These are phyloP conservation scores for Alternaria sp. DNA, from an alignment of 2,329 filamentous ascomycete genomes.

Conservation along the genomic window DNA sequence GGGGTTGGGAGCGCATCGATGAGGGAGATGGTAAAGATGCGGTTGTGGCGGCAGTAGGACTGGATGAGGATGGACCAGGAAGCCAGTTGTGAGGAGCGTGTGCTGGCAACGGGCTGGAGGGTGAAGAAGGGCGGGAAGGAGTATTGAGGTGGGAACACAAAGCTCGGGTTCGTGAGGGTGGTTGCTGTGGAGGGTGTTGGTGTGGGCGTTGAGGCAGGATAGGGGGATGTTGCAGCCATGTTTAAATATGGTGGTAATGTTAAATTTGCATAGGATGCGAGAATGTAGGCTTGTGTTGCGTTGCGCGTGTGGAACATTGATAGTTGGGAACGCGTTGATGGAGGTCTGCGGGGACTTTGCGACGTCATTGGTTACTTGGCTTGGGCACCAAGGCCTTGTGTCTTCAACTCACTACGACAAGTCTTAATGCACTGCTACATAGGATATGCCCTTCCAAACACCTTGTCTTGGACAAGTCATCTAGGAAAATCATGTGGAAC, in stretches of 20 bases:
- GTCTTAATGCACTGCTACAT: background rate
- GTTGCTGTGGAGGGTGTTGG: slow-evolving; percentile 18
- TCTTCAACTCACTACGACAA: background rate
- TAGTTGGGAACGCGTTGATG: slow-evolving; percentile 7
- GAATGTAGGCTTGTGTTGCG: background rate
- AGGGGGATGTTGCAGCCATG: slow-evolving; percentile 27
- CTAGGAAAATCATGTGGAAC: background rate
- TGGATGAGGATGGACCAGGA: slow-evolving; percentile 91
- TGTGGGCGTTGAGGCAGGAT: slow-evolving; percentile 16
- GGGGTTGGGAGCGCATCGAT: slow-evolving; percentile 63
- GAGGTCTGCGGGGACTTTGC: slow-evolving; percentile 27
- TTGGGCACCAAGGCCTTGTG: background rate
- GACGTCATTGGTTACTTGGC: slow-evolving; percentile 29
- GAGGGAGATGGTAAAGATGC: slow-evolving; percentile 78
- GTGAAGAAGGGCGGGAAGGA: slow-evolving; percentile 88
- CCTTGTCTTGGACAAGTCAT: background rate
- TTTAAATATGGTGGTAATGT: background rate
- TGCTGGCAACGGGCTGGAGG: slow-evolving; percentile 76
- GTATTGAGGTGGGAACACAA: slow-evolving; percentile 64
- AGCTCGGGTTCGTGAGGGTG: slow-evolving; percentile 29
- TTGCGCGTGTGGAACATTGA: slow-evolving; percentile 1
- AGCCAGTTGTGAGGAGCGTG: slow-evolving; percentile 76
- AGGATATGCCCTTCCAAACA: background rate
- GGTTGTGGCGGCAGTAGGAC: slow-evolving; percentile 81
- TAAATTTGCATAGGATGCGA: background rate